These are phyloP conservation scores for Guillardia theta DNA, from an alignment of 78 protist species.

Conservation along the genomic window DNA sequence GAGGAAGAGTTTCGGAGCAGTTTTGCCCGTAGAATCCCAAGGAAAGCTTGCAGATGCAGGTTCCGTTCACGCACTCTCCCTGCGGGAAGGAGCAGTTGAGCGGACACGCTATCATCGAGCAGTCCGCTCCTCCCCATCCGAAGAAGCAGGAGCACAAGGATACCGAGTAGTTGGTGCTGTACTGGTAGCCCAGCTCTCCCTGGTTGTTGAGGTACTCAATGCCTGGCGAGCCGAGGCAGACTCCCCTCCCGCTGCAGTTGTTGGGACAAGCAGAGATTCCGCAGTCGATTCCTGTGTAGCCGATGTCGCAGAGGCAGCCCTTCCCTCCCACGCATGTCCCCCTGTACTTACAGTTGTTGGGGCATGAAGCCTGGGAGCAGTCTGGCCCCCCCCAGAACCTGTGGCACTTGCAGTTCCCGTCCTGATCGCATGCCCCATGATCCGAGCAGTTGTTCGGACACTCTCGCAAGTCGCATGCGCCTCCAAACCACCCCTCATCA, in stretches of 20 bases:
- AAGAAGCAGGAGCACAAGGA: not conserved
- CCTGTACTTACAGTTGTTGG: not conserved
- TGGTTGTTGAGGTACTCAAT: not conserved
- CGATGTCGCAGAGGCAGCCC: not conserved
- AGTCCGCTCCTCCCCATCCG: slow-evolving; percentile 1
- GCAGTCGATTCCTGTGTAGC: not conserved
- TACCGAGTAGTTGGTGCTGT: not conserved
- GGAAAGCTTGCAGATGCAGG: not conserved
- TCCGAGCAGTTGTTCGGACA: not conserved
- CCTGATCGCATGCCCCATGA: not conserved
- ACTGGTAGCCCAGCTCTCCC: not conserved
- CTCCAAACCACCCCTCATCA: not conserved
- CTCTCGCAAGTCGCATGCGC: not conserved
- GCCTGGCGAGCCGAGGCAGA: not conserved
- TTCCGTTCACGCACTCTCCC: not conserved
- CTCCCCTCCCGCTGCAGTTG: not conserved
- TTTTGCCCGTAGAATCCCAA: not conserved
- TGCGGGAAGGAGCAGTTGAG: slow-evolving; percentile 15
- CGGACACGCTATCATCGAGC: not conserved
- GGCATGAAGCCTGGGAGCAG: not conserved
- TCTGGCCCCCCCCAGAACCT: not conserved
- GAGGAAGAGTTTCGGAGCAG: not conserved
- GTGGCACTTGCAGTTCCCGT: not conserved
- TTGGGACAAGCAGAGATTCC: not conserved
- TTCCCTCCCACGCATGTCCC: not conserved